Evolutionary conservation across 495 filamentous ascomycete species (phyloP), one percentile per base, ranked within the genome.

Genomic region (Aspergillus avenaceus): DNA sequence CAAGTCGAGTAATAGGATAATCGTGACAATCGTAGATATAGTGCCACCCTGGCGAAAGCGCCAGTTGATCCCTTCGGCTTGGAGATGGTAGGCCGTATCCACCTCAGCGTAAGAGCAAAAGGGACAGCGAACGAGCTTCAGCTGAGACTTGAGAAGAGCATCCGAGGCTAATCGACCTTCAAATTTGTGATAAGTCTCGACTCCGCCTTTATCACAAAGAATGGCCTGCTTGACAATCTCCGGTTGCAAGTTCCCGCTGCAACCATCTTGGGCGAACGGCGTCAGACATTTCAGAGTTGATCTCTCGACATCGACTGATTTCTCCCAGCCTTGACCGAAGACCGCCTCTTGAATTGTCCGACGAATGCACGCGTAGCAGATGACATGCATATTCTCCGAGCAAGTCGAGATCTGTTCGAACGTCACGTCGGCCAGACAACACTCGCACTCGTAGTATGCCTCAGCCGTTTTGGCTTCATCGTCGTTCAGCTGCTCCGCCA

Each of bases 41-140:
- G 72, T 55, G 9, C 62, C 69, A 28, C 80, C 79, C n/a, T 84
- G 55, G 53, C 74, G 81, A 56, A 82, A 71, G 12, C 61, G 70
- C 73, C 73, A 76, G 40, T 38, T 43, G 14, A 76, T 62, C 1
- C 66, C 71, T 5, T 55, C 54, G 56, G 58, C 55, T 14, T 70
- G 66, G 12, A 82, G 82, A 38, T 87, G 74, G 58, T 87, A 86
- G 37, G 85, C 73, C 28, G 93, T 86, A 62, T 96, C 88, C 12
- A 85, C 78, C 69, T 97, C 92, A 27, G 88, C 90, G 58, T 97
- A 98, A 37, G 75, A 69, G 75, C 93, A 98, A 59, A 92, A 96
- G 0, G 91, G 91, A 59, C 93, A 98, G 26, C 83, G 81, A 43
- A 95, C 69, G 12, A 97, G 78, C n/a, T 84, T 83, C 14, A 96